phyloP scores from a whole-genome alignment of 2,329 filamentous ascomycete species.

The Arthrinium puccinioides region DNA sequence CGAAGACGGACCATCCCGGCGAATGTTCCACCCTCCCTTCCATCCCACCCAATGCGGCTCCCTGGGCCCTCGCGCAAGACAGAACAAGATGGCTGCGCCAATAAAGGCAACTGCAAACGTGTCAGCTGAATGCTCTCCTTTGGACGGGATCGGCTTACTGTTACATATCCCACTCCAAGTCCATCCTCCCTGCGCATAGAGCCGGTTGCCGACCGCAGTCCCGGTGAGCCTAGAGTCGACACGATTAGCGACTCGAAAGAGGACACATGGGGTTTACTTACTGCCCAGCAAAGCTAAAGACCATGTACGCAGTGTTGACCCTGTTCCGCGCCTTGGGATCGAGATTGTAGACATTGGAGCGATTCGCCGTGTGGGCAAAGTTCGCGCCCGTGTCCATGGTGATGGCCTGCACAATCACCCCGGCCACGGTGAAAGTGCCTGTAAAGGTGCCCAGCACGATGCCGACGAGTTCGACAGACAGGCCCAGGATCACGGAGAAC shows the following conservation, averaged over 20 bases:
- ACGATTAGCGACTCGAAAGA: neutral
- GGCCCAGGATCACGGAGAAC: constrained; percentile 58
- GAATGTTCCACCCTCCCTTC: constrained; percentile 31
- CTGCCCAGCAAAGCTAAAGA: constrained; percentile 67
- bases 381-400: constrained; percentile 66
- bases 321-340: constrained; percentile 66
- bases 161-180: constrained; percentile 36
- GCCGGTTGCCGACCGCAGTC: constrained; percentile 48
- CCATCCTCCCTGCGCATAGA: constrained; percentile 47
- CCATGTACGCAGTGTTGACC: constrained; percentile 79
- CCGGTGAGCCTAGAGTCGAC: constrained; percentile 44
- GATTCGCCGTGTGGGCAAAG: constrained; percentile 66
- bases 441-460: constrained; percentile 62
- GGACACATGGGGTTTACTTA: constrained; percentile 2
- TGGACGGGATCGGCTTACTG: constrained; percentile 17
- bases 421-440: constrained; percentile 58
- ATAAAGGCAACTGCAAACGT: constrained; percentile 25
- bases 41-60: constrained; percentile 35
- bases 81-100: constrained; percentile 26
- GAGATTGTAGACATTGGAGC: constrained; percentile 62
- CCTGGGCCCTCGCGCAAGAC: constrained; percentile 28
- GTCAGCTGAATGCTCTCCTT: neutral
- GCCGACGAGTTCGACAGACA: constrained; percentile 51
- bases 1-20: constrained; percentile 13
- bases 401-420: constrained; percentile 65